A percentile compares a stretch with the other conserved stretches of the same genome.
phyloP scores from a whole-genome alignment of 1,284 basidiomycete genomes.

The Tilletia setariae region DNA sequence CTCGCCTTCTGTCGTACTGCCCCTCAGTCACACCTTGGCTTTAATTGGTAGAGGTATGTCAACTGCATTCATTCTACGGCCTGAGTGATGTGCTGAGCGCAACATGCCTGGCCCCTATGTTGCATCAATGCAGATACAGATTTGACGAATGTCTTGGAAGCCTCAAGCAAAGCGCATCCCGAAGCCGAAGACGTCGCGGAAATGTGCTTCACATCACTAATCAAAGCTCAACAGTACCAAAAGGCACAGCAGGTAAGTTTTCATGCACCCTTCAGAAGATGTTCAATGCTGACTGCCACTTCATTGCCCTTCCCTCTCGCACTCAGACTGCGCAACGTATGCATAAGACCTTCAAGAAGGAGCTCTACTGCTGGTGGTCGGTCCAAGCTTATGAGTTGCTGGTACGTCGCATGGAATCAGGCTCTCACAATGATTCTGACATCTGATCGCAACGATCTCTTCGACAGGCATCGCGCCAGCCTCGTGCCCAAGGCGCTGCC shows the following conservation, averaged over 20 bases:
- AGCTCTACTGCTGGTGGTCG: conserved; percentile 77
- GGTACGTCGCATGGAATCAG: conserved; percentile 24
- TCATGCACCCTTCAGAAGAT: not conserved
- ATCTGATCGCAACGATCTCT: not conserved
- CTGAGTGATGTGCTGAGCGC: too few relatives aligned
- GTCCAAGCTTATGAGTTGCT: conserved; percentile 73
- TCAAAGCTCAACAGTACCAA: conserved; percentile 33
- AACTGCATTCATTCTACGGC: too few relatives aligned
- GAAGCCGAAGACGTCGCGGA: conserved; percentile 73
- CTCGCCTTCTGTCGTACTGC: conserved; percentile 61
- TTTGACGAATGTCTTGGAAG: conserved; percentile 46
- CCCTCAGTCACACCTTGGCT: conserved; percentile 74
- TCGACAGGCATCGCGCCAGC: conserved; percentile 12
- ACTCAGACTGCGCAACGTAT: conserved; percentile 19
- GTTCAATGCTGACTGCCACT: not conserved
- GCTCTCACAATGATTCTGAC: not conserved
- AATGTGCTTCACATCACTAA: conserved; percentile 69
- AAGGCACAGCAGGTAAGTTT: conserved; percentile 46
- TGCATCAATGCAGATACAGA: conserved; percentile 24
- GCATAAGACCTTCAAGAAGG: conserved; percentile 59
- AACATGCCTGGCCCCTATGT: conserved; percentile 44
- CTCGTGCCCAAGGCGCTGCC: conserved; percentile 57
- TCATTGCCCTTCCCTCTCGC: conserved; percentile 19
- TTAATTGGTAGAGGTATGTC: conserved; percentile 66
- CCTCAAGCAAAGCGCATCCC: conserved; percentile 62